Base-by-base conservation (phyloP, 192 early-diverging fungal genomes). In the Chytriomyces sp. region DNA sequence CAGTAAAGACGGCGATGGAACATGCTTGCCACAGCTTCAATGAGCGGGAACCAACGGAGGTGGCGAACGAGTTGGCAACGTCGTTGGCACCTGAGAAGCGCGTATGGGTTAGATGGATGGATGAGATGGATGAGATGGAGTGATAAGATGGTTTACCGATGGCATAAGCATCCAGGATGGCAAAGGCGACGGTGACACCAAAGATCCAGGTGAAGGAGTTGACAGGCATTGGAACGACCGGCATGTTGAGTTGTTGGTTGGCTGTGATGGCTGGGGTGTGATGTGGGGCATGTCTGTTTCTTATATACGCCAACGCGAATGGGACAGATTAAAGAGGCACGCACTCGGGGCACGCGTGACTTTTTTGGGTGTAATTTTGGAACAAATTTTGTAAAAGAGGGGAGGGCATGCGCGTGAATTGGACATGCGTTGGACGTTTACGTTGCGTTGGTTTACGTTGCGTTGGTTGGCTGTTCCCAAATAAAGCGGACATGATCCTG, bases 1-100 rank as follows among this genome's bases (percentile, higher is more conserved):
- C 94, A 35, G 93, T 92, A 74, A 96, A 95, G 69, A 91, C 73
- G 64, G 94, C 94, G 76, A 95, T 92, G 43, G 87, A 78, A 71
- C 86, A 86, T 7, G 93, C 94, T 69, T 94, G 92, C 43, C 80
- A 77, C 46, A 95, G 76, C 13, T 90, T 92, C 23, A 96, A 78
- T 9, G 94, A 92, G 16, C 91, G 89, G 5, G 94, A 94, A 35
- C 92, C 91, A 65, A 95, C 92, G 35, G 93, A 94, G 45, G 92
- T 93, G 35, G 94, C 91, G 75, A 96, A 96, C 4, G 92, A 89
- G 81, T 96, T 96, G 79, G 94, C 92, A 28, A 96, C 93, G 83
- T 95, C 94, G 79, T 95, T 95, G 46, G 94, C 92, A 72, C 83
- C 82, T 35, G 1, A 4, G 4, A 4, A 4, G 35, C 2, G 10